A percentile compares a stretch with the other conserved stretches of the same genome.
Conservation (phyloP, 1,284 basidiomycete species). For the Boletus semigastroideus region DNA sequence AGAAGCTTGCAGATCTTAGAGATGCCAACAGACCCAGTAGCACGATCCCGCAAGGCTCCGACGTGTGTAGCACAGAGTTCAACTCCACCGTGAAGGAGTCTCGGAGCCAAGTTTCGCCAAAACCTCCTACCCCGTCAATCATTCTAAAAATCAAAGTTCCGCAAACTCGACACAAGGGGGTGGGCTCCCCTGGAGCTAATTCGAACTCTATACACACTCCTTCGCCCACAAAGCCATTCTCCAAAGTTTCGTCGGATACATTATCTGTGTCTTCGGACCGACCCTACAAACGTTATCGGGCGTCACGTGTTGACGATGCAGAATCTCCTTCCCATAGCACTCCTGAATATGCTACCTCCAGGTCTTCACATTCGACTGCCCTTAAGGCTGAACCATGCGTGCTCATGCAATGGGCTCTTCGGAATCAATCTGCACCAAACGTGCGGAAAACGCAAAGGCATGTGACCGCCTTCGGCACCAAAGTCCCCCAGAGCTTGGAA, state of each 20-base stretch:
- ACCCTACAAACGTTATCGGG: conserved; percentile 30
- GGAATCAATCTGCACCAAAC: conserved; percentile 43
- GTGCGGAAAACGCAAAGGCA: conserved; percentile 53
- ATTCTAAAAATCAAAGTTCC: conserved; percentile 36
- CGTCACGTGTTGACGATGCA: conserved; percentile 13
- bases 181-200: conserved; percentile 22
- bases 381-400: conserved; percentile 37
- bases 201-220: conserved; percentile 10
- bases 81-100: conserved; percentile 9
- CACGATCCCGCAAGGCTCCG: conserved; percentile 14
- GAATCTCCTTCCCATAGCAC: conserved; percentile 26
- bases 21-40: conserved; percentile 18
- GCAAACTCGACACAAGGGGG: conserved; percentile 25
- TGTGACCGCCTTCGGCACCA: conserved; percentile 55
- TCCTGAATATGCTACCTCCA: conserved; percentile 20
- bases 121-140: conserved; percentile 25
- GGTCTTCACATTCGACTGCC: conserved; percentile 2
- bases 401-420: conserved; percentile 50
- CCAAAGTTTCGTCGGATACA: conserved; percentile 33
- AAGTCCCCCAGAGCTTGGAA: conserved; percentile 47
- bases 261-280: conserved; percentile 28
- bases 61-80: conserved; percentile 16
- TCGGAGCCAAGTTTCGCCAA: conserved; percentile 15
- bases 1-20: conserved; percentile 34
- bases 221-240: conserved; percentile 28